These are phyloP conservation scores for Lachnellula subtilissima DNA, from an alignment of 2,329 filamentous ascomycete species.

Conservation along the genomic window DNA sequence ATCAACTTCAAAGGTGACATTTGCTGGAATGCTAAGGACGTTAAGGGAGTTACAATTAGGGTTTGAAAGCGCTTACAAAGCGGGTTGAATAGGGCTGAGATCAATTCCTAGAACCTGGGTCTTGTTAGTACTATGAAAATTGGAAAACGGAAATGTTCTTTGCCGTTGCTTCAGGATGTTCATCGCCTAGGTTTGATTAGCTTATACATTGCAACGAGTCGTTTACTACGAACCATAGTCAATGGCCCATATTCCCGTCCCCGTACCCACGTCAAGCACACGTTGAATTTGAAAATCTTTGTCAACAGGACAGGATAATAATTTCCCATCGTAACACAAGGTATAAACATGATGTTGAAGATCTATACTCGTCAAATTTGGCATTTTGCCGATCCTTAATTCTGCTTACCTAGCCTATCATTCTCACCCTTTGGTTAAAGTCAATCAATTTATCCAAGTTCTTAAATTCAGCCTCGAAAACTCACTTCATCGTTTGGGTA, in stretches of 20 bases:
- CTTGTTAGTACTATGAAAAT: too few relatives aligned
- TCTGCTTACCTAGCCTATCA: constrained; percentile 29
- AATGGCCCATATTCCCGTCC: constrained; percentile 15
- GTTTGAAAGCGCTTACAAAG: constrained; percentile 1
- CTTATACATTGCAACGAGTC: constrained; percentile 1
- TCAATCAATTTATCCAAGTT: background rate
- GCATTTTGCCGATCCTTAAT: too few relatives aligned
- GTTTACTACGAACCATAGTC: constrained; percentile 2
- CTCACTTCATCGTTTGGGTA: constrained; percentile 20
- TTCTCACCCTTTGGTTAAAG: constrained; percentile 21
- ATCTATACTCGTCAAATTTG: background rate
- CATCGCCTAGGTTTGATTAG: constrained; percentile 1
- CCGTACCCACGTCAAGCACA: constrained; percentile 33
- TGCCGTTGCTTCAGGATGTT: constrained; percentile 22
- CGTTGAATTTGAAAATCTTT: constrained; percentile 15
- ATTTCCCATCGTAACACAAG: constrained; percentile 8
- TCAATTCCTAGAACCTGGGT: constrained; percentile 23
- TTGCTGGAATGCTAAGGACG: constrained; percentile 37
- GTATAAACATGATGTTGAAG: constrained; percentile 12
- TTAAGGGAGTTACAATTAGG: background rate
- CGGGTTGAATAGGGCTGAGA: constrained; percentile 34
- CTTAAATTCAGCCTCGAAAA: constrained; percentile 21
- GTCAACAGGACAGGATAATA: constrained; percentile 7
- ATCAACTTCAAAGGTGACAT: constrained; percentile 47
- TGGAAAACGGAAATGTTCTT: too few relatives aligned